These are phyloP conservation scores for Trametes pubescens DNA, from an alignment of 1,284 basidiomycete species.

Conservation along the genomic window DNA sequence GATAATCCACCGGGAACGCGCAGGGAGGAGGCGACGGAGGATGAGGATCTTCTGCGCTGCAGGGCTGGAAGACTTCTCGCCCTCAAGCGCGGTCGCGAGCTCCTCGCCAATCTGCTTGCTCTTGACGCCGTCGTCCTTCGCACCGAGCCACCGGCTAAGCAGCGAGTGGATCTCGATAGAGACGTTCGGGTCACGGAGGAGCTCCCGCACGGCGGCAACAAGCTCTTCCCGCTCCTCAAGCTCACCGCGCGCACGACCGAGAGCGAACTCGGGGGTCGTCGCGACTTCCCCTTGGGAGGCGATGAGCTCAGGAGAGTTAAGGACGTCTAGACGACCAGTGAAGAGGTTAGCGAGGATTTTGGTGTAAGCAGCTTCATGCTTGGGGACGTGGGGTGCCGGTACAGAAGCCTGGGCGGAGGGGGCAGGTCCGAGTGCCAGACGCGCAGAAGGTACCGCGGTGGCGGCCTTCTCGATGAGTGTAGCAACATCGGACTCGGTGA, in stretches of 20 bases:
- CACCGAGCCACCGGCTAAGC: constrained; percentile 79
- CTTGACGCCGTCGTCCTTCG: constrained; percentile 67
- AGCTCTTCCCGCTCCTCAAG: constrained; percentile 77
- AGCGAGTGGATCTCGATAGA: constrained; percentile 72
- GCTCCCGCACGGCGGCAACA: constrained; percentile 65
- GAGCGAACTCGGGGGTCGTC: constrained; percentile 92
- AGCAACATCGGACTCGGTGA: constrained; percentile 55
- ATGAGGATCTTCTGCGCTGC: constrained; percentile 65
- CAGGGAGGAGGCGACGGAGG: constrained; percentile 67
- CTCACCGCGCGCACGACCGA: constrained; percentile 89
- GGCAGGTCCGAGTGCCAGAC: constrained; percentile 55
- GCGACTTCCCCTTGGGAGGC: constrained; percentile 73
- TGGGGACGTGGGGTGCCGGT: constrained; percentile 71
- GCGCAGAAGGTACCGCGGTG: constrained; percentile 47
- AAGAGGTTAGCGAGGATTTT: constrained; percentile 90
- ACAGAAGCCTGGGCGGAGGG: constrained; percentile 32
- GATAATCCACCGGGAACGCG: constrained; percentile 91
- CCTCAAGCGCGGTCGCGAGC: constrained; percentile 64
- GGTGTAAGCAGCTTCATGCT: constrained; percentile 93
- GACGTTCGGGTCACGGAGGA: constrained; percentile 59
- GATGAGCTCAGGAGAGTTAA: constrained; percentile 84
- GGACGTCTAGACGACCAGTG: constrained; percentile 82
- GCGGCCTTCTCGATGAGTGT: constrained; percentile 56
- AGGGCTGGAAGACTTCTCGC: constrained; percentile 50
- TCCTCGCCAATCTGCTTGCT: constrained; percentile 68